phyloP scores from a whole-genome alignment of 768 basidiomycete genomes.

The Mycena sanguinolenta region DNA sequence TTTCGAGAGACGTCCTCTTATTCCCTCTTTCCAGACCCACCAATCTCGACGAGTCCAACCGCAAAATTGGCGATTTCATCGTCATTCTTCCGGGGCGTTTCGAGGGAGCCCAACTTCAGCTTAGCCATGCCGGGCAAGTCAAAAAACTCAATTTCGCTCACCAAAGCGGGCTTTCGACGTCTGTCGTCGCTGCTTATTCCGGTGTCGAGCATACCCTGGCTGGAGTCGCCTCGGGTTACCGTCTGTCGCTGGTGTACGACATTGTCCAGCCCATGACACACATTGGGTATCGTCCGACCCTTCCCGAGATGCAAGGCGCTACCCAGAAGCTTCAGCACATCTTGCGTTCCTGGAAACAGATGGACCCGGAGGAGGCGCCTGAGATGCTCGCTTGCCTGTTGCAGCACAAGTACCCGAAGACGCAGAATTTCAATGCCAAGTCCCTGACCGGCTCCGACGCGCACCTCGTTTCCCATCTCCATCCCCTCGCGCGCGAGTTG shows the following conservation, averaged over 20 bases:
- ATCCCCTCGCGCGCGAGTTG: constrained; percentile 33
- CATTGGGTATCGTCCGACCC: constrained; percentile 9
- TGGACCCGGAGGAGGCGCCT: constrained; percentile 18
- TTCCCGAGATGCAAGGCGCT: constrained; percentile 35
- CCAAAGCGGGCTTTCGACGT: constrained; percentile 26
- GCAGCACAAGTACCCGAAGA: constrained; percentile 20
- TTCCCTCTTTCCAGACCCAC: constrained; percentile 9
- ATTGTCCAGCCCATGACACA: constrained; percentile 30
- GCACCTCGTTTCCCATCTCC: constrained; percentile 33
- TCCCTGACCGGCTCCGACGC: constrained; percentile 34
- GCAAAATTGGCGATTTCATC: constrained; percentile 31
- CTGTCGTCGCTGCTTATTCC: constrained; percentile 33
- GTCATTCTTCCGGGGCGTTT: constrained; percentile 34
- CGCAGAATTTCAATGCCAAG: constrained; percentile 24
- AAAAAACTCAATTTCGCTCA: constrained; percentile 28
- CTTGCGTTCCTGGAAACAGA: constrained; percentile 37
- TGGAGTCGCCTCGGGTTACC: constrained; percentile 27
- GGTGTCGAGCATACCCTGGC: constrained; percentile 31
- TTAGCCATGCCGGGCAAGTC: constrained; percentile 24
- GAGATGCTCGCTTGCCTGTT: constrained; percentile 27
- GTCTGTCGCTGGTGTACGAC: constrained; percentile 32
- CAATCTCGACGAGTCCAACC: constrained; percentile 24
- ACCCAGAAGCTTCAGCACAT: constrained; percentile 27
- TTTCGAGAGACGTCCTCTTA: neutral
- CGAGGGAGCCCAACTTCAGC: constrained; percentile 30